Base-by-base conservation (phyloP, 2,329 filamentous ascomycete genomes). In the Fusarium sp. region DNA sequence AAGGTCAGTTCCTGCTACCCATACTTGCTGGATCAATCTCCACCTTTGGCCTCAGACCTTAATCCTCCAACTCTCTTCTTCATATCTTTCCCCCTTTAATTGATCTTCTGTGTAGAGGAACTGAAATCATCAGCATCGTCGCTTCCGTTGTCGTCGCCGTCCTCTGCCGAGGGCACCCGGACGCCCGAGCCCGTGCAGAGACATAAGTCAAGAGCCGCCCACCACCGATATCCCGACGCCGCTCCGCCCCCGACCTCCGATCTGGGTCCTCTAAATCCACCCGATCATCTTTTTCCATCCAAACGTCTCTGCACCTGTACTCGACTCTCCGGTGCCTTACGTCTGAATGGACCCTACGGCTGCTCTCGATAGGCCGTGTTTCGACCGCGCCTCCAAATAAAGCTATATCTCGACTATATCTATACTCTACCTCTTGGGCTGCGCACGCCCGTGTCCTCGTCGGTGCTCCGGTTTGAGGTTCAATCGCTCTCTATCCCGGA, bases 101-200 rank as follows among this genome's bases (percentile, higher is more conserved):
- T 60, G 37, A 59, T 60, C 31, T 49, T 41, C 41, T 49, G 45
- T 57, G 41, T 33, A 54, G 57, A 54, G 31, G 44, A 69, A 49
- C 38, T 55, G 27, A 35, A 46, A 56, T 44, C 35, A 45, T 44
- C 41, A 59, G 46, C 33, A 46, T 70, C 41, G 51, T 45, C 61
- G 57, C 62, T 60, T 57, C 66, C 52, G 72, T 61, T 63, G 68
- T 61, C 59, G 71, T 56, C 75, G 72, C 71, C 71, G 70, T 72
- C 66, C 73, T 58, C 74, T 74, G 69, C 75, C 68, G 70, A 67
- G 73, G 73, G 73, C 73, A 75, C 68, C 73, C 75, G 75, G 75
- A 77, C 67, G 75, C 75, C 75, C 75, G 75, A 76, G 75, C 73
- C 75, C 75, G 73, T 75, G 75, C 75, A 70, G 71, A 73, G 70